These are phyloP conservation scores for Nicotiana sylvestris DNA, from an alignment of 257 asterid species.

Conservation along the genomic window DNA sequence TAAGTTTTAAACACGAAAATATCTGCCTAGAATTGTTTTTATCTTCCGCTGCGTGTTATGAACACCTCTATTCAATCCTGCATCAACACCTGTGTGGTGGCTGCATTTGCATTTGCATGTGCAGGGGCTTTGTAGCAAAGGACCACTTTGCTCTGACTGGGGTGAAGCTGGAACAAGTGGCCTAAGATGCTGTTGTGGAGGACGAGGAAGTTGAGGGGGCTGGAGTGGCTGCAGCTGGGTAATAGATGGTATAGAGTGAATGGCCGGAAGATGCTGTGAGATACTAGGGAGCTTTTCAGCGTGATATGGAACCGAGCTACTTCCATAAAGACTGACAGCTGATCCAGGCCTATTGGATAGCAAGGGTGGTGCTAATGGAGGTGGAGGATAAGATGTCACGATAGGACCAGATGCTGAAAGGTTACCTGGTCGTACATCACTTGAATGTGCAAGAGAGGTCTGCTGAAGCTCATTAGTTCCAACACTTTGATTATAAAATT, in stretches of 20 bases:
- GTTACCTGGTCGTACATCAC: slow-evolving; percentile 31
- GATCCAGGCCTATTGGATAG: slow-evolving; percentile 57
- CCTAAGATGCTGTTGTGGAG: slow-evolving; percentile 73
- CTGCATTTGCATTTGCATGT: slow-evolving; percentile 38
- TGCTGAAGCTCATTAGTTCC: slow-evolving; percentile 56
- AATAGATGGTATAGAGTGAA: slow-evolving; percentile 47
- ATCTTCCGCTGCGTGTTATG: too few relatives aligned
- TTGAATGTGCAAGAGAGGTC: slow-evolving; percentile 25
- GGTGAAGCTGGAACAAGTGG: slow-evolving; percentile 68
- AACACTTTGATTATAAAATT: slow-evolving; percentile 41
- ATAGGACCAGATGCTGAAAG: slow-evolving; percentile 33
- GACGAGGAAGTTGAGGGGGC: slow-evolving; percentile 87
- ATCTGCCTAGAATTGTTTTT: too few relatives aligned
- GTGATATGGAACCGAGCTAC: slow-evolving; percentile 46
- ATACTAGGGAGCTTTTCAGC: slow-evolving; percentile 46
- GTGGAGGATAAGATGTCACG: slow-evolving; percentile 49
- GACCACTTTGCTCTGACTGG: slow-evolving; percentile 59
- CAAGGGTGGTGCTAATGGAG: slow-evolving; percentile 47
- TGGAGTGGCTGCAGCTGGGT: slow-evolving; percentile 81
- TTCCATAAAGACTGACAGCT: slow-evolving; percentile 45
- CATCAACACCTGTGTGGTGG: slow-evolving; percentile 12
- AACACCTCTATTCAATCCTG: too few relatives aligned
- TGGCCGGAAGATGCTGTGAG: slow-evolving; percentile 50
- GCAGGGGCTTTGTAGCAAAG: slow-evolving; percentile 49
- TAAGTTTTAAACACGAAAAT: too few relatives aligned